Evolutionary conservation across 495 filamentous ascomycete genomes (phyloP).

Genomic region (Xylaria curta): DNA sequence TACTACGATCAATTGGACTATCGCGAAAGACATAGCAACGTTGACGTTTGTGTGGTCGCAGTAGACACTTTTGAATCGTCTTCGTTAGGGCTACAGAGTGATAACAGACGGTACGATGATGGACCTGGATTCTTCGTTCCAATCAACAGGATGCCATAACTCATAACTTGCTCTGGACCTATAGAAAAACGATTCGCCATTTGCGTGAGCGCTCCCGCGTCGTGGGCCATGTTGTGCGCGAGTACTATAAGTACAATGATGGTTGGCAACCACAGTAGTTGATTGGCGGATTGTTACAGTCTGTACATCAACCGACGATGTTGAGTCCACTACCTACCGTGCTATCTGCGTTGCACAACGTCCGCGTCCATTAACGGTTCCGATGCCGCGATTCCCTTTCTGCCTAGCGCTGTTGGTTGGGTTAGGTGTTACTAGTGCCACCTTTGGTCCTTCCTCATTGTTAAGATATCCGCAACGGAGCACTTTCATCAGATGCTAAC

Average conservation of each 20-base stretch:
- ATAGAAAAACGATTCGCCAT: constrained; percentile 2
- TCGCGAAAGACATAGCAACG: not conserved
- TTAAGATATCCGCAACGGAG: not conserved
- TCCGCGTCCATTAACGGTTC: constrained; percentile 10
- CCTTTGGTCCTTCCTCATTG: not conserved
- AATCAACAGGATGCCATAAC: constrained; percentile 7
- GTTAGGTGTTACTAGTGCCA: constrained; percentile 6
- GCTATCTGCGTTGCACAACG: constrained; percentile 2
- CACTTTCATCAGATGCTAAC: not conserved
- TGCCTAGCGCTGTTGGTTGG: constrained; percentile 15
- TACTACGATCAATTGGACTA: not conserved
- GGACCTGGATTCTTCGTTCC: not conserved
- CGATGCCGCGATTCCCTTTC: constrained; percentile 11
- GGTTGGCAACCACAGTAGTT: not conserved
- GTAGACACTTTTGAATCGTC: not conserved
- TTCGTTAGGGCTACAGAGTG: not conserved
- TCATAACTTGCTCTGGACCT: constrained; percentile 1
- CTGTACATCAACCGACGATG: constrained; percentile 12
- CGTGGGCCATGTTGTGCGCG: not conserved
- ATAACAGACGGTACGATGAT: not conserved
- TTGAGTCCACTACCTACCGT: constrained; percentile 1
- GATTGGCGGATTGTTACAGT: constrained; percentile 21
- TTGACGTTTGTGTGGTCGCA: not conserved
- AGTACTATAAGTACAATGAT: constrained; percentile 3
- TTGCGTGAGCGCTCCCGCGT: not conserved